These are phyloP conservation scores for Raphanus raphanistrum DNA, from an alignment of 345 rosid genomes.

Conservation along the genomic window DNA sequence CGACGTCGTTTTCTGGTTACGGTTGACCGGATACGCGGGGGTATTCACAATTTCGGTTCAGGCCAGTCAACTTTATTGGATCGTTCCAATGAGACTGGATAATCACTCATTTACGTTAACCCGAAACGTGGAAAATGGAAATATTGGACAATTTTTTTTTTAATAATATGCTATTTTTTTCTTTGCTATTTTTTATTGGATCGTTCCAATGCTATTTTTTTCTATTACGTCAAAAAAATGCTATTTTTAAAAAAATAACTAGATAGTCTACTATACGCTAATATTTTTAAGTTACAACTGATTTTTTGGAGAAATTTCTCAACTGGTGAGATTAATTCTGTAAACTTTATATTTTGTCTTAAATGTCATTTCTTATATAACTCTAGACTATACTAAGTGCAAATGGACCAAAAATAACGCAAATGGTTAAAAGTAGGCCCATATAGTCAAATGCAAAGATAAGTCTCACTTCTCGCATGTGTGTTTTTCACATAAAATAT, in stretches of 20 bases:
- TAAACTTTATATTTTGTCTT: too few species aligned
- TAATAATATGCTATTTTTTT: too few species aligned
- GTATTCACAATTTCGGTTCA: background rate
- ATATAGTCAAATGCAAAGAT: background rate
- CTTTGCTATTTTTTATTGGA: too few species aligned
- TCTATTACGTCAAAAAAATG: too few species aligned
- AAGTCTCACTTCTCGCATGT: background rate
- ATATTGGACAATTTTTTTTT: background rate
- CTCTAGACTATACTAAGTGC: too few species aligned
- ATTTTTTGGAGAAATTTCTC: background rate
- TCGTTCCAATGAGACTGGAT: too few species aligned
- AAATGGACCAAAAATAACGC: too few species aligned
- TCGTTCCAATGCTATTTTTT: too few species aligned
- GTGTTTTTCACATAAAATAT: background rate
- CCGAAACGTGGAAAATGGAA: background rate
- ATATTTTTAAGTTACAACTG: background rate
- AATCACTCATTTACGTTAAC: too few species aligned
- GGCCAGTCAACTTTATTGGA: background rate
- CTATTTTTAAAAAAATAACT: background rate
- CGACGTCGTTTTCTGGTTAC: background rate
- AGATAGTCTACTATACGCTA: background rate
- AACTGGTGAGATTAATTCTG: too few species aligned
- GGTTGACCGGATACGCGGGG: background rate
- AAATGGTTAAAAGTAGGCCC: background rate
- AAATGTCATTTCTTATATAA: too few species aligned